Evolutionary conservation across 192 early-diverging fungal genomes (phyloP).

Genomic region (Coemansia erecta): DNA sequence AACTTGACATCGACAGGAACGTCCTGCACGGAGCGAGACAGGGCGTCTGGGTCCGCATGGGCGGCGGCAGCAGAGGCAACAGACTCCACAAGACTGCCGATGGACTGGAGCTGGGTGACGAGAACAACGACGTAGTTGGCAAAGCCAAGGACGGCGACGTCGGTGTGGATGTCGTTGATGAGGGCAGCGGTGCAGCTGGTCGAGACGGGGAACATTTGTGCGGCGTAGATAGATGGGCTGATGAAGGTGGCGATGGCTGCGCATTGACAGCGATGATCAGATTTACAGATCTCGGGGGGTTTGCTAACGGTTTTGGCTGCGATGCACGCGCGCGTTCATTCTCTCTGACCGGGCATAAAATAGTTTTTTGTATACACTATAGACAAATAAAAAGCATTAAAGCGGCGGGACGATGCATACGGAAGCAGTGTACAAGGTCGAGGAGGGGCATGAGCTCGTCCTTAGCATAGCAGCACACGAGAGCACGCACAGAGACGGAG

Average conservation of each 20-base stretch:
- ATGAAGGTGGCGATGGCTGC: not conserved
- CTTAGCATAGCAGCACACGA: no score
- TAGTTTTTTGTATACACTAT: no score
- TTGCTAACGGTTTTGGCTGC: not conserved
- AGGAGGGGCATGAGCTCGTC: no score
- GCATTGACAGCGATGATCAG: not conserved
- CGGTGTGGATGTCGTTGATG: slow-evolving; percentile 37
- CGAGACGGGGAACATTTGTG: slow-evolving; percentile 21
- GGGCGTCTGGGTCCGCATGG: slow-evolving; percentile 1
- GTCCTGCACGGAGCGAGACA: slow-evolving; percentile 7
- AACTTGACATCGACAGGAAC: slow-evolving; percentile 40
- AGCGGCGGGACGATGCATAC: no score
- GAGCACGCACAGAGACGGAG: no score
- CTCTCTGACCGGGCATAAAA: not conserved
- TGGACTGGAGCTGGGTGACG: slow-evolving; percentile 35
- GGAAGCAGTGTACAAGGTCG: no score
- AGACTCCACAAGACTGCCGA: slow-evolving; percentile 38
- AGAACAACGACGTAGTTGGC: slow-evolving; percentile 42
- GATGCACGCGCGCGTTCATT: not conserved
- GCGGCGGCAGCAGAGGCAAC: not conserved
- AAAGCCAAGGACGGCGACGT: slow-evolving; percentile 44
- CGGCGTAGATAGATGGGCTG: not conserved
- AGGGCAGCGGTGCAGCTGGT: slow-evolving; percentile 24
- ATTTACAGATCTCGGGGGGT: no score
- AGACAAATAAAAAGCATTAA: no score